Conservation (phyloP, 2,329 filamentous ascomycete genomes). For the Paraphoma sp. region DNA sequence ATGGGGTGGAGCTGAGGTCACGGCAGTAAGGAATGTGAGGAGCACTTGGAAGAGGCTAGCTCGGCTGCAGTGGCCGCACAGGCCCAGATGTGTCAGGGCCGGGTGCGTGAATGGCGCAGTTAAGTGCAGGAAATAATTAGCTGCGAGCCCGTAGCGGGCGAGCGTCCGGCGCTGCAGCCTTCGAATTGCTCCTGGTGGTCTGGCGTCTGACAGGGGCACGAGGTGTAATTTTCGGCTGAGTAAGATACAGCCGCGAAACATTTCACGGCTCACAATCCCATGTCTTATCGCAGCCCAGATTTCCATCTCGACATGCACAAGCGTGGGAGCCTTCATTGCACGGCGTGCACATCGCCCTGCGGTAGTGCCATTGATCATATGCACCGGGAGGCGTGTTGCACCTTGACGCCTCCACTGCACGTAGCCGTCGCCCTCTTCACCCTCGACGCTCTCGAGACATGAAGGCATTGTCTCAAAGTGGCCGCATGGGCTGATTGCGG, state of each 20-base stretch:
- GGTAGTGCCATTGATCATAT: background rate
- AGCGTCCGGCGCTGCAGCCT: conserved; percentile 29
- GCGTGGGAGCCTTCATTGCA: background rate
- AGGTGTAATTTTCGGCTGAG: conserved; percentile 12
- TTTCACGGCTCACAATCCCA: background rate
- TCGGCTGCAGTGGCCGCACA: conserved; percentile 36
- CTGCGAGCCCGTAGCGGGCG: conserved; percentile 14
- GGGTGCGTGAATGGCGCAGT: conserved; percentile 6
- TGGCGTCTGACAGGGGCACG: conserved; percentile 20
- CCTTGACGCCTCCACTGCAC: background rate
- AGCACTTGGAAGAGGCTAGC: conserved; percentile 29
- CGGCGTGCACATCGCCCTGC: background rate
- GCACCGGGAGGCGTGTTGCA: background rate
- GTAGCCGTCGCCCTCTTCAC: background rate
- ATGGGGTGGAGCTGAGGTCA: conserved; percentile 38
- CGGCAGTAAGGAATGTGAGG: conserved; percentile 36
- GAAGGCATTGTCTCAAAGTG: background rate
- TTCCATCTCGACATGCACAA: background rate
- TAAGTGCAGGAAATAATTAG: conserved; percentile 19
- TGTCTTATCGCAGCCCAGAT: conserved; percentile 6
- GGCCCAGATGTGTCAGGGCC: conserved; percentile 26
- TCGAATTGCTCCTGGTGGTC: conserved; percentile 14
- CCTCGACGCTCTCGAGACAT: background rate
- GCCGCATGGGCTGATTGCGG: background rate
- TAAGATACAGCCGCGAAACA: conserved; percentile 5